phyloP scores from a whole-genome alignment of 352 stramenopile genomes.

The Phytophthora meadii region DNA sequence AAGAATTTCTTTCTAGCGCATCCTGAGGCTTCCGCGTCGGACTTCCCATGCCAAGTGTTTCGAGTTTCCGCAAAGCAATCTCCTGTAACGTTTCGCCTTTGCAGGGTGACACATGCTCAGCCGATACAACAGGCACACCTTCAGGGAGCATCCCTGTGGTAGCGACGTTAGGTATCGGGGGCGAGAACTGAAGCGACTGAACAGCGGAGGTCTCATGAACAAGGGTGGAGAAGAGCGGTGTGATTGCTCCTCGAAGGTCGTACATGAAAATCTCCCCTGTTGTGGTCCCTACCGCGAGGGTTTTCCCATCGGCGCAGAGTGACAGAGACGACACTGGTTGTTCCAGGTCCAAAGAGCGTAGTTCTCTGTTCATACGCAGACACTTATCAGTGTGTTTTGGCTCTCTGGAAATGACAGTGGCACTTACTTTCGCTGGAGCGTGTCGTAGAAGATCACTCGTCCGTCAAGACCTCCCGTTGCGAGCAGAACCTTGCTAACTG shows the following conservation, averaged over 20 bases:
- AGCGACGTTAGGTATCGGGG: slow-evolving; percentile 39
- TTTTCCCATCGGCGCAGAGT: slow-evolving; percentile 73
- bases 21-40: slow-evolving; percentile 18
- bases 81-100: slow-evolving; percentile 55
- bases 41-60: slow-evolving; percentile 40
- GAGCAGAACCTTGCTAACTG: slow-evolving; percentile 76
- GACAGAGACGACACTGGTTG: slow-evolving; percentile 64
- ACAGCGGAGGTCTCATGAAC: slow-evolving; percentile 51
- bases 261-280: slow-evolving; percentile 68
- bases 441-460: slow-evolving; percentile 81
- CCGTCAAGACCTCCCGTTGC: slow-evolving; percentile 65
- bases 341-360: slow-evolving; percentile 64
- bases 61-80: slow-evolving; percentile 49
- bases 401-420: neutral
- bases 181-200: slow-evolving; percentile 68
- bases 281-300: slow-evolving; percentile 59
- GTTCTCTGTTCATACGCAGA: slow-evolving; percentile 41
- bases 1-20: neutral
- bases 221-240: slow-evolving; percentile 52
- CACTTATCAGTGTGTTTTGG: neutral
- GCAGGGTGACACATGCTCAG: slow-evolving; percentile 44
- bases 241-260: slow-evolving; percentile 71
- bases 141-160: slow-evolving; percentile 38
- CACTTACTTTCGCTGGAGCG: slow-evolving; percentile 60
- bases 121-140: slow-evolving; percentile 53